These are phyloP conservation scores for Acanthamoeba castellanii DNA, from an alignment of 208 protist species.

Conservation along the genomic window DNA sequence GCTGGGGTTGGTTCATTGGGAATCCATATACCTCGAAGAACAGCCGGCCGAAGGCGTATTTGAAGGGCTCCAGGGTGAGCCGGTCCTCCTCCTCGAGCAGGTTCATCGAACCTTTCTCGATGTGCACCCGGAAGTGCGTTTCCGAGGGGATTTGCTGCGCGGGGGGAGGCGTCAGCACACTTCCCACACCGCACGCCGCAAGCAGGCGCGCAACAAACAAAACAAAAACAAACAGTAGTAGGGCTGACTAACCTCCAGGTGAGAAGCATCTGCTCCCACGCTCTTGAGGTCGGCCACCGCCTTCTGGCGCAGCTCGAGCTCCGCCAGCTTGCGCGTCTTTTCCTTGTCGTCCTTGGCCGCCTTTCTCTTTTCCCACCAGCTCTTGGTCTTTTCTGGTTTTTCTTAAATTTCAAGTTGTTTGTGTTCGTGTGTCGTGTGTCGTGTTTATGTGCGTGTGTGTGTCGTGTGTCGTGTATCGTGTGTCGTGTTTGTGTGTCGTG, in stretches of 20 bases:
- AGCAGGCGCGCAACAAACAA: not conserved
- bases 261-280: conserved; percentile 43
- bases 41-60: conserved; percentile 39
- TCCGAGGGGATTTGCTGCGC: conserved; percentile 6
- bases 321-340: conserved; percentile 2
- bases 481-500: too few species aligned
- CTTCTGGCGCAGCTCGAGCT: conserved; percentile 40
- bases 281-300: conserved; percentile 23
- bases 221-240: not conserved
- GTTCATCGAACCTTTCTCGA: conserved; percentile 64
- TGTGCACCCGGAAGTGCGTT: conserved; percentile 42
- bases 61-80: conserved; percentile 29
- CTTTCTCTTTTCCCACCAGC: conserved; percentile 65
- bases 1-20: too few species aligned
- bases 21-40: not conserved
- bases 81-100: conserved; percentile 47
- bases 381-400: conserved; percentile 53
- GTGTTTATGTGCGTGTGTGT: too few species aligned
- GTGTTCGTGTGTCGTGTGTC: too few species aligned
- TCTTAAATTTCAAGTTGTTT: not conserved
- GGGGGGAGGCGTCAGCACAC: not conserved
- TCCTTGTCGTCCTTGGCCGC: conserved; percentile 1
- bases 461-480: too few species aligned
- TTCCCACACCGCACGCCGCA: not conserved
- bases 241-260: conserved; percentile 9